Base-by-base conservation (phyloP, 495 filamentous ascomycete species). In the Clohesyomyces aquaticus region DNA sequence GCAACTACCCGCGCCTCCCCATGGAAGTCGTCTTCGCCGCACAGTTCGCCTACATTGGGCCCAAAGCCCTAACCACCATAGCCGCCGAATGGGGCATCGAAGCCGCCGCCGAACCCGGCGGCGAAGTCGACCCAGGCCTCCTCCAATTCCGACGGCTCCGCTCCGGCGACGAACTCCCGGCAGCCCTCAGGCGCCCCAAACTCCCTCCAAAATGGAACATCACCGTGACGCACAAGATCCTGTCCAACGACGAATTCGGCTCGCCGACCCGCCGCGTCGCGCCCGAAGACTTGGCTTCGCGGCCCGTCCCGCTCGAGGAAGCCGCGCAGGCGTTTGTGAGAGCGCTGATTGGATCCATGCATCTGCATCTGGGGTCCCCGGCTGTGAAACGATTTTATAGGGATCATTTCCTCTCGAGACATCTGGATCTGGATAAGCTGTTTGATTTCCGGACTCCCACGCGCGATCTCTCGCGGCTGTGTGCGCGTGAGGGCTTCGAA, bases 91-190 rank as follows among this genome's bases (percentile, higher is more conserved):
- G 94, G 93, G 94, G 95, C 76, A 84, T 97, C 16, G 93, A 98
- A 69, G 69, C 78, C 38, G 94, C 90, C 16, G 88, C 89, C 8
- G 85, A 83, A 32, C 93, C 94, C 0, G 93, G 91, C 21, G 87
- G 83, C 47, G 91, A 98, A 76, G 93, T 98, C 56, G 93, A 98
- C 74, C 89, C 93, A 1, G 95, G 94, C 10, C 77, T 93, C n/a
- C 81, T 98, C 42, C 95, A 98, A 73, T 94, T 90, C 77, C 80
- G 78, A 54, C 75, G 83, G 47, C 51, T 87, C 35, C 74, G 78
- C 29, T 82, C 88, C 0, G 88, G 88, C 14, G 77, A 82, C 26
- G 75, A 81, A 14, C n/a, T 61, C 10, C 69, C 66, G 52, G 59
- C 50, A 52, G 43, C 49, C 32, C 11, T 53, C 19, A 53, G n/a